phyloP scores from a whole-genome alignment of 345 rosid genomes.

The Geranium rotundifolium region DNA sequence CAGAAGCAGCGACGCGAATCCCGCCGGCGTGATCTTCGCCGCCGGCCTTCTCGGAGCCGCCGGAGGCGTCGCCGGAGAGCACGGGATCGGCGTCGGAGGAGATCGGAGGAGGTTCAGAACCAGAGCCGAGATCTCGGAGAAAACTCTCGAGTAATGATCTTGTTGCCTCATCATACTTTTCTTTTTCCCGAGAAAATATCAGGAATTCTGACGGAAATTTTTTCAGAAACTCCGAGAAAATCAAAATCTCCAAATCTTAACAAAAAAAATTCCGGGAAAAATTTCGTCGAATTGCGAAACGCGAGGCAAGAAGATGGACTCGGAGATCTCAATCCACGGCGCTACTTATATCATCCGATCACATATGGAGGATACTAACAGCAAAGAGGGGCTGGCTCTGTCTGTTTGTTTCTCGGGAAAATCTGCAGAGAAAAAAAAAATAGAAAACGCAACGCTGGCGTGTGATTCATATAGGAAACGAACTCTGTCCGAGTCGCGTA shows the following conservation, averaged over 20 bases:
- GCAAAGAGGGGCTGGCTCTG: background rate
- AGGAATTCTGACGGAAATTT: background rate
- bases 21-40: slow-evolving; percentile 54
- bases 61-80: slow-evolving; percentile 11
- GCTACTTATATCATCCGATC: background rate
- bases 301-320: background rate
- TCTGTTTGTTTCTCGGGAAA: slow-evolving; percentile 30
- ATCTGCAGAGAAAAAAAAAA: slow-evolving; percentile 6
- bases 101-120: slow-evolving; percentile 61
- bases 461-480: background rate
- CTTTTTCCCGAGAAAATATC: too few species aligned
- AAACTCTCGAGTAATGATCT: slow-evolving; percentile 44
- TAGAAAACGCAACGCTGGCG: slow-evolving; percentile 10
- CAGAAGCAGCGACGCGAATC: slow-evolving; percentile 68
- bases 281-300: background rate
- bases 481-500: background rate
- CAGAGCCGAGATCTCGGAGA: slow-evolving; percentile 57
- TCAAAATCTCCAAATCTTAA: too few species aligned
- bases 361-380: too few species aligned
- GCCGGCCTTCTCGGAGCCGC: slow-evolving; percentile 7
- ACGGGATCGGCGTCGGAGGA: slow-evolving; percentile 37
- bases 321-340: background rate
- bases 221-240: background rate
- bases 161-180: slow-evolving; percentile 33
- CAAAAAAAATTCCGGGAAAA: too few species aligned